These are phyloP conservation scores for Apiospora arundinis DNA, from an alignment of 2,329 filamentous ascomycete genomes.

Conservation along the genomic window DNA sequence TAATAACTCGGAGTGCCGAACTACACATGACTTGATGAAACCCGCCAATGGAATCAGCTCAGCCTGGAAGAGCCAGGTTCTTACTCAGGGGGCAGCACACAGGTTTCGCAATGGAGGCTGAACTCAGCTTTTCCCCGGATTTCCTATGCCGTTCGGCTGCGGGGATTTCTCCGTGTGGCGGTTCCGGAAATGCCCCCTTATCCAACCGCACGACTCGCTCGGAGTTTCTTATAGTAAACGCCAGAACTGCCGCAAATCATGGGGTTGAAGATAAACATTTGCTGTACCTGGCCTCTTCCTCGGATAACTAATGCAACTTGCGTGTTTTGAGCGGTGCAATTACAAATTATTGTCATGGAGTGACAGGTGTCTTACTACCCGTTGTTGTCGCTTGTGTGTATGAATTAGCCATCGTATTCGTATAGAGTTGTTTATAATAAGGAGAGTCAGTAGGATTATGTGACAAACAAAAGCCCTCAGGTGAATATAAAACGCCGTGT, in stretches of 20 bases:
- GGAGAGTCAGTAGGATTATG: not conserved
- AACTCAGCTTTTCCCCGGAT: not conserved
- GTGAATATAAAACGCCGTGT: not conserved
- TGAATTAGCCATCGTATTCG: not conserved
- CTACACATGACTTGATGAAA: not conserved
- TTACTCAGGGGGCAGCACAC: not conserved
- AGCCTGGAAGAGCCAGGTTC: not conserved
- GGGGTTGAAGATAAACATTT: not conserved
- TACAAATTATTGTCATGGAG: not conserved
- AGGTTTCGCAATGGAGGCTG: not conserved
- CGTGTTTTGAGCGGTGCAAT: not conserved
- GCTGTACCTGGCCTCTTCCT: not conserved
- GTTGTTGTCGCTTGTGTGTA: not conserved
- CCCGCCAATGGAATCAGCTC: not conserved
- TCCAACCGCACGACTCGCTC: not conserved
- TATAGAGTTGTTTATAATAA: not conserved
- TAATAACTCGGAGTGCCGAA: not conserved
- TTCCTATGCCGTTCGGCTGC: not conserved
- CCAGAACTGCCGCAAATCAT: not conserved
- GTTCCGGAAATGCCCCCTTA: not conserved
- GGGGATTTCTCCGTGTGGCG: not conserved
- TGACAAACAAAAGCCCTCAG: not conserved
- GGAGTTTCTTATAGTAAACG: not conserved
- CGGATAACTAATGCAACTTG: not conserved
- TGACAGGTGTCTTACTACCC: not conserved